Evolutionary conservation across 371 early-diverging fungal species (phyloP).

Genomic region (Chytridium lagenaria): DNA sequence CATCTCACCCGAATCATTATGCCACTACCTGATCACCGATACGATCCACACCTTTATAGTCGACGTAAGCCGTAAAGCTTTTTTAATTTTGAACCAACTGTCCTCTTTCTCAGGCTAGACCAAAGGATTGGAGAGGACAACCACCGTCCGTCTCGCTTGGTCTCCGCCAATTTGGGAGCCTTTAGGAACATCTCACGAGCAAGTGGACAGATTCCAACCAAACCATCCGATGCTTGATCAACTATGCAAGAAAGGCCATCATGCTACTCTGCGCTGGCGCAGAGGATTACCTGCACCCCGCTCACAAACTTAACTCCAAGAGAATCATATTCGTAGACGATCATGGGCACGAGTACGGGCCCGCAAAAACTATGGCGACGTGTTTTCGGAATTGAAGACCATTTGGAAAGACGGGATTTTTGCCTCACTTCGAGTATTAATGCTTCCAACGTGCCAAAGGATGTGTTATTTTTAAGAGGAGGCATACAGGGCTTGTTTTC

Average conservation of each 20-base stretch:
- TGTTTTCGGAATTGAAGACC: neutral
- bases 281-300: conserved; percentile 15
- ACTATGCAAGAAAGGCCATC: neutral
- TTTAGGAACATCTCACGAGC: neutral
- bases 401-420: neutral
- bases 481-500: neutral
- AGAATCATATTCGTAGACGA: conserved; percentile 4
- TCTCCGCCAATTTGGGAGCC: conserved; percentile 5
- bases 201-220: neutral
- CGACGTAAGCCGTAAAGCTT: neutral
- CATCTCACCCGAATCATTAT: conserved; percentile 1
- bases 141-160: neutral
- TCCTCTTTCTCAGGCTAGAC: neutral
- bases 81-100: no score
- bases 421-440: neutral
- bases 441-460: neutral
- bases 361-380: neutral
- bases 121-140: neutral
- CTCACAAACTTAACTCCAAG: neutral
- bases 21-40: neutral
- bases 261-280: conserved; percentile 6
- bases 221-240: neutral
- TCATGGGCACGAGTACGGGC: neutral
- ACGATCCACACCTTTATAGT: neutral
- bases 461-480: neutral